A percentile compares a stretch with the other conserved stretches of the same genome.
Conservation (phyloP, 2,329 filamentous ascomycete genomes). For the Blumeria graminis region DNA sequence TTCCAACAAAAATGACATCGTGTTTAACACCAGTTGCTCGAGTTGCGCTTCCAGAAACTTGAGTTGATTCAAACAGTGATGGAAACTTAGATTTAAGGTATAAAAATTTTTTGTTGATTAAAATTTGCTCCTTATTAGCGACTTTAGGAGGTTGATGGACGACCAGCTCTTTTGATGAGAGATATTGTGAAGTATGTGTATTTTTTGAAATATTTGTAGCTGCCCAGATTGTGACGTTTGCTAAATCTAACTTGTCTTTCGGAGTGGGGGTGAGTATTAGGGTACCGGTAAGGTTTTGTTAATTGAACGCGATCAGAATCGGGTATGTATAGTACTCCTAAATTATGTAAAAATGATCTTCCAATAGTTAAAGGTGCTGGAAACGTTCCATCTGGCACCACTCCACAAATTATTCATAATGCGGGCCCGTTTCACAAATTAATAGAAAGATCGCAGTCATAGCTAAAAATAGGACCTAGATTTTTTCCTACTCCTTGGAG, state of each 20-base stretch:
- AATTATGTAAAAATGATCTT: background rate
- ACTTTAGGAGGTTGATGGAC: background rate
- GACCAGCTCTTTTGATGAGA: background rate
- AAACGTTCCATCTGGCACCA: constrained; percentile 1
- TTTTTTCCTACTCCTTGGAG: background rate
- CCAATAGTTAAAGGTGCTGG: constrained; percentile 1
- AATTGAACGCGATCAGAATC: background rate
- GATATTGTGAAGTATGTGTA: background rate
- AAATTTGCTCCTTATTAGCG: background rate
- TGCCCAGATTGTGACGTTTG: background rate
- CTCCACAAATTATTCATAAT: background rate
- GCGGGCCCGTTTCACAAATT: background rate
- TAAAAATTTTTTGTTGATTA: background rate
- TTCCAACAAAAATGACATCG: too few relatives aligned
- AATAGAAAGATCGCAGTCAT: background rate
- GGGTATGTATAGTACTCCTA: constrained; percentile 1
- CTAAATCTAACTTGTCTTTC: background rate
- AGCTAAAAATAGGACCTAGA: background rate
- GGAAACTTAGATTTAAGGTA: background rate
- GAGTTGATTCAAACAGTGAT: background rate
- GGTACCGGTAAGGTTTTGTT: background rate
- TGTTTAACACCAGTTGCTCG: background rate
- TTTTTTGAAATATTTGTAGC: background rate
- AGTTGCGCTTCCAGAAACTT: background rate
- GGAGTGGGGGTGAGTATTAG: background rate